Evolutionary conservation across 2,329 filamentous ascomycete genomes (phyloP), one percentile per base, ranked within the genome.

Genomic region (Corinectria fuckeliana): DNA sequence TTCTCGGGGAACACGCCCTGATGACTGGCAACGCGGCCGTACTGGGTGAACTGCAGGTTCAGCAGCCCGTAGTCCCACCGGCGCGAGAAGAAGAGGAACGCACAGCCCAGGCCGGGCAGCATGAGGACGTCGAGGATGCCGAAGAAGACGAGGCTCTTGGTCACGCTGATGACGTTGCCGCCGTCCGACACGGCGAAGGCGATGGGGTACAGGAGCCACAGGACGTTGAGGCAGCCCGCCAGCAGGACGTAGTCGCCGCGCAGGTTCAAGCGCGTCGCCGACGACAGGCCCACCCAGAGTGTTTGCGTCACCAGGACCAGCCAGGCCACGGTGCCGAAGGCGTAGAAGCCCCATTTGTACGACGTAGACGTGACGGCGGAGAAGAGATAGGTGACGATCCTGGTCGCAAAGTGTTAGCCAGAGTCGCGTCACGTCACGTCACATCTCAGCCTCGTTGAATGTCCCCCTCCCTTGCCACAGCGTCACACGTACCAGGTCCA

Each of bases 281-380:
- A 71, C 34, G 71, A 69, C 7, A 70, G 70, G 58, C 79, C 77
- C 48, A 75, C 70, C 49, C 71, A 63, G 26, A 84, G 63, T 2
- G 79, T 82, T 62, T 76, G 78, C 70, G 75, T 76, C 7, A 80
- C 68, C 3, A 85, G 77, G 3, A 78, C 39, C 20, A 72, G 66
- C 73, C 84, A 82, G 36, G 81, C 79, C 14, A 80, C 60, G 13
- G 80, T 81, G 62, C 82, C 83, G 56, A 85, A 83, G 61, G 74
- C 78, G 68, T 75, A 86, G 76, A 84, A 86, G 5, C 84, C 84
- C 83, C 83, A 86, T 72, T 85, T 85, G 73, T 86, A 85, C 65
- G 74, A 77, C 47, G 78, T 78, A 6, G 67, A 58, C 3, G 81
- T 83, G 72, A 79, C 81, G 51, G 83, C 81, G 20, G 75, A 76